These are phyloP conservation scores for Hebeloma cylindrosporum DNA, from an alignment of 768 basidiomycete genomes.

Conservation along the genomic window DNA sequence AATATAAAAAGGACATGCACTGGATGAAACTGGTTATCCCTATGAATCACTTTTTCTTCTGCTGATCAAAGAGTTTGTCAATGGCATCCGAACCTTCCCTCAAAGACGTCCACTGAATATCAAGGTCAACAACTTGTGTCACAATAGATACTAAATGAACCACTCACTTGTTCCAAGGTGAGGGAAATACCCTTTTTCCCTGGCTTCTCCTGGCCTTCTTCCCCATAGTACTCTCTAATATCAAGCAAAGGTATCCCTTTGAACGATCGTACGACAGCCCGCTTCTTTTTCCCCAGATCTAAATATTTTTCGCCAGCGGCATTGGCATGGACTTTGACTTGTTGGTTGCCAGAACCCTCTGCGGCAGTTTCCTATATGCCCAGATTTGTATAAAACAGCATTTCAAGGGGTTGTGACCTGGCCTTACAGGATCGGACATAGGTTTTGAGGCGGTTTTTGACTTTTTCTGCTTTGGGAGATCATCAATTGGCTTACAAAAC, in stretches of 20 bases:
- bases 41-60: constrained; percentile 33
- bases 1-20: constrained; percentile 5
- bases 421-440: too few species aligned
- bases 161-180: constrained; percentile 57
- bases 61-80: constrained; percentile 48
- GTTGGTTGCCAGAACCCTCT: too few species aligned
- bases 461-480: not conserved
- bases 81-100: constrained; percentile 45
- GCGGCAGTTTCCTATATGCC: too few species aligned
- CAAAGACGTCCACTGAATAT: constrained; percentile 56
- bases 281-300: constrained; percentile 71
- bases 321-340: constrained; percentile 28
- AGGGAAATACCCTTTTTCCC: constrained; percentile 83
- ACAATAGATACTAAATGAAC: not conserved
- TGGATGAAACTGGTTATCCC: not conserved
- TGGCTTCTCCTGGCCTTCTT: constrained; percentile 59
- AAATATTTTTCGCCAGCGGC: constrained; percentile 54
- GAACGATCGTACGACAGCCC: constrained; percentile 52
- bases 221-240: constrained; percentile 72
- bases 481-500: too few species aligned
- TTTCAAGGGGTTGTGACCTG: too few species aligned
- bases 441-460: not conserved
- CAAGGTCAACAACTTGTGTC: not conserved
- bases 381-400: too few species aligned
- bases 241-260: constrained; percentile 60